Evolutionary conservation across 1,284 basidiomycete genomes (phyloP), one percentile per base, ranked within the genome.

Genomic region (Coriolopsis trogii): DNA sequence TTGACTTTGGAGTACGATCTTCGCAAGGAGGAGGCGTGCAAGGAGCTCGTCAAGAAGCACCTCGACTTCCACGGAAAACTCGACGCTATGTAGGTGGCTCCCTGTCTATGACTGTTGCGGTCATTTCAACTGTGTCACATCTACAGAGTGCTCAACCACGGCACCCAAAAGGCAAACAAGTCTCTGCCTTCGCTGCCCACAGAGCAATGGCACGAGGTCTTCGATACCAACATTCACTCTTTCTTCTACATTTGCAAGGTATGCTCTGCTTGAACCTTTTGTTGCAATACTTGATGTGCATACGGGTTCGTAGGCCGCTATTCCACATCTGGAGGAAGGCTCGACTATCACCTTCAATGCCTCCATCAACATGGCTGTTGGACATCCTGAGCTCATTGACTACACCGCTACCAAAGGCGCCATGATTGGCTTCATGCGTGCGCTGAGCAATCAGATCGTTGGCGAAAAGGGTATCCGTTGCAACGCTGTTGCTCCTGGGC

Each of bases 331-430:
- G 63, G 67, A 70, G 4, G 65, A 69, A 56, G 77, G 77, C 16
- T 63, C 67, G 15, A 70, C 73, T 20, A 82, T 83, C 63, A 74
- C 78, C 62, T 78, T 79, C 69, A 79, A 78, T 60, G 72, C 73
- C 0, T 74, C 71, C 49, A 74, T 80, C 62, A 81, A 79, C 63
- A 67, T 74, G 16, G 78, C 75, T 51, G 69, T 79, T 26, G 81
- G 81, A 0, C 77, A 81, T 58, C 78, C 79, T 1, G 70, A 79
- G 58, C 70, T 82, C 23, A 63, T 82, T 37, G 81, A 84, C 64
- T 83, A 81, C 63, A 79, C 79, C 15, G 67, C 78, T 1, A 81
- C 80, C 16, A 82, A 81, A 63, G 80, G 80, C n/a, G 76, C 79
- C 6, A 78, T 79, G 39, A 69, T 80, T 38, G 75, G 63, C 5